Evolutionary conservation across 805 yeast species (phyloP), one percentile per base, ranked within the genome.

Genomic region (Monosporozyma siamensis): DNA sequence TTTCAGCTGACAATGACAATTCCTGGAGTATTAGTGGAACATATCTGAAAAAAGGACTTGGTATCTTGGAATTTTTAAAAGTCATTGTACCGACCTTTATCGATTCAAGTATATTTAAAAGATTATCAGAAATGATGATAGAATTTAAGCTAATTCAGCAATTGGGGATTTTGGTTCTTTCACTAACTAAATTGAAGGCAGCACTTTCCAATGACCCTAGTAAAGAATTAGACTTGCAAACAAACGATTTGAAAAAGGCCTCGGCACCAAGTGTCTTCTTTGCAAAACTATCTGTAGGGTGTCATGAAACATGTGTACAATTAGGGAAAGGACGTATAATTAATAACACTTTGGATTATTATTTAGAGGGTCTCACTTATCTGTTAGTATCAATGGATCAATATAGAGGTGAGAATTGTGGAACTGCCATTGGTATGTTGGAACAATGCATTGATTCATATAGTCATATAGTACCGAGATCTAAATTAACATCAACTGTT

Each of bases 401-500:
- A 40, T 61, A 50, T 41, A 46, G 50, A 22, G 43, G 43, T 12
- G 55, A 56, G 29, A 50, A 56, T 29, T 43, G 48, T 18, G 63
- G 64, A 4, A 35, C 44, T n/a, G 54, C 65, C 2, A 44, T 56
- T 14, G 64, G 63, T 1, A 52, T 61, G 60, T 40, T 61, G 14
- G 50, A 55, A 8, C 46, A 44, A 12, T 46, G 58, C 3, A 45
- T 53, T 14, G 44, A 51, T 12, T 37, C 41, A 5, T 46, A 51
- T 12, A 41, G 49, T 20, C 39, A 42, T 20, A 46, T 57, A 11
- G 49, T 52, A 1, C 51, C 55, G 1, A 40, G 47, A 17, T 36
- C 46, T 2, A 44, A 46, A 35, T 36, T 55, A 15, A 46, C 49
- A 12, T 41, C 49, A 20, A 40, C 51, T 20, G 35, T 44, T 5